Base-by-base conservation (phyloP, 139 green algal genomes). In the Coelastrella sp. region DNA sequence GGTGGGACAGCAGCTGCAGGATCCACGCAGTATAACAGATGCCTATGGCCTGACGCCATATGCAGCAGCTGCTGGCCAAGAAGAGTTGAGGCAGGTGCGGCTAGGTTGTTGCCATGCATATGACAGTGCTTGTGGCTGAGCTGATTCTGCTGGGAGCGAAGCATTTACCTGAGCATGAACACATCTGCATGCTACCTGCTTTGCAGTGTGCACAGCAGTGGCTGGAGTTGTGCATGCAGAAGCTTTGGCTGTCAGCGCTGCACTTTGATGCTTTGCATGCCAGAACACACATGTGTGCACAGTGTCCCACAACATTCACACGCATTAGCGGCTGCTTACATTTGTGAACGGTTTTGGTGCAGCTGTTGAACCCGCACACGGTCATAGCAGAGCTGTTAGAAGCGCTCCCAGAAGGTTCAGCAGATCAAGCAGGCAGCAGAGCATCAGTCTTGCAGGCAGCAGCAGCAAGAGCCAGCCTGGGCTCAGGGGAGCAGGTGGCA, bases 51-150 rank as follows among this genome's bases (percentile, higher is more conserved):
- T 86, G 59, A 86, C 80, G 23, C 80, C 80, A 4, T 86, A 73
- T 60, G 59, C 80, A 23, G 58, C 22, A 19, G 59, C 19, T 23
- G 32, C 5, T 59, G 59, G 13, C 4, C 59, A 73, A 23, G 59
- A 56, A 5, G n/a, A 71, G 59, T 74, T 86, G n/a, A 86, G 74
- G 20, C 80, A 86, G 80, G 80, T 86, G 80, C 6, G 80, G 3
- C 19, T 23, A 19, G 17, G 5, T 8, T 23, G 47, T 47, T 78
- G 73, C n/a, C 74, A 80, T 57, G 11, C 16, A 11, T 80, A n/a
- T 57, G n/a, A 19, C n/a, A 58, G 32, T 47, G 32, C 32, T 47
- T 47, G 32, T 47, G 32, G 32, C 32, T 47, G 32, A 47, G 32
- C 32, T 47, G 0, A 47, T 47, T 47, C 32, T 47, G 32, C 32